Percentiles rank a stretch among this genome's conserved stretches.
These are phyloP conservation scores for Xanthoconium purpureum DNA, from an alignment of 768 basidiomycete species.

Conservation along the genomic window DNA sequence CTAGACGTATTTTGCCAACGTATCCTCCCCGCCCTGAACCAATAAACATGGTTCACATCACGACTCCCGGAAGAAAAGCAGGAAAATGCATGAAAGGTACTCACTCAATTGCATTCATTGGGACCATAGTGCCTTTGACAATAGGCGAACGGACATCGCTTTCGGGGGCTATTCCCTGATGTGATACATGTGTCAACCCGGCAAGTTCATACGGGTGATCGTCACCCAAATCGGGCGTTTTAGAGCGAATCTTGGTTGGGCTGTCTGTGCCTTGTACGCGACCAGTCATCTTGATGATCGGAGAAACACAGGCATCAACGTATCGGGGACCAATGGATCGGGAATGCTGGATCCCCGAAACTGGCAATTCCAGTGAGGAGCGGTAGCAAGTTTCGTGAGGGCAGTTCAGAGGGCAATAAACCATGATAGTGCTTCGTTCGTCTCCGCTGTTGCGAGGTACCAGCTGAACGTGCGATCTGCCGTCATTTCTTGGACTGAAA, in stretches of 20 bases:
- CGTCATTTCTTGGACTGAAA: constrained; percentile 1
- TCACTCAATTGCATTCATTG: constrained; percentile 20
- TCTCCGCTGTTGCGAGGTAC: constrained; percentile 13
- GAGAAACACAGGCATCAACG: constrained; percentile 28
- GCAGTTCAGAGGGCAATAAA: constrained; percentile 22
- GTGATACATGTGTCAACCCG: constrained; percentile 15
- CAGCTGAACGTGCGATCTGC: constrained; percentile 24
- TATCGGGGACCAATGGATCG: constrained; percentile 13
- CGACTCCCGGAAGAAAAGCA: not conserved
- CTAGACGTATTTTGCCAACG: constrained; percentile 11
- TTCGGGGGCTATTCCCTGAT: constrained; percentile 10
- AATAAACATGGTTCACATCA: constrained; percentile 8
- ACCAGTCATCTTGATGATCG: constrained; percentile 14
- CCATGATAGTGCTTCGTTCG: constrained; percentile 9
- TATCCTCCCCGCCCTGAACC: constrained; percentile 12
- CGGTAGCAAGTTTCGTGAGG: constrained; percentile 14
- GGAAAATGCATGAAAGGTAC: constrained; percentile 3
- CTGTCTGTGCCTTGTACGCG: not conserved
- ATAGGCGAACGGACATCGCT: constrained; percentile 31
- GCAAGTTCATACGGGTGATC: constrained; percentile 1
- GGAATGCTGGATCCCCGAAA: not conserved
- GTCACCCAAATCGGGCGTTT: not conserved
- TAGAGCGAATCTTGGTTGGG: not conserved
- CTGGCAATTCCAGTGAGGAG: not conserved
- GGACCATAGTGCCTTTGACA: constrained; percentile 21